Percentiles rank a stretch among this genome's conserved stretches.
phyloP scores from a whole-genome alignment of 352 stramenopile species.

The Phytophthora europaea region DNA sequence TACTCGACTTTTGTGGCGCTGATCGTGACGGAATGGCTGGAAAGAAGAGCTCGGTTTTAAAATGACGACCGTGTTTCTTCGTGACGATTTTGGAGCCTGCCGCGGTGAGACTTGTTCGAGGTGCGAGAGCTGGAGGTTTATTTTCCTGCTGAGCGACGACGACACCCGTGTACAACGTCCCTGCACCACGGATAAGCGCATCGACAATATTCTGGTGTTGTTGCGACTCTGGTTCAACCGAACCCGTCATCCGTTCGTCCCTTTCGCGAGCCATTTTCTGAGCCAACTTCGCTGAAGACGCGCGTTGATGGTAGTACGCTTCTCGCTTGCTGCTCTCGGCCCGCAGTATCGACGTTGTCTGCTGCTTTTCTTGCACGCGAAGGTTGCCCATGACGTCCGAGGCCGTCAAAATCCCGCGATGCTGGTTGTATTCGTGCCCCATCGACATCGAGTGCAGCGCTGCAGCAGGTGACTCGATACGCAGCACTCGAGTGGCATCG shows the following conservation, averaged over 20 bases:
- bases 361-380: slow-evolving; percentile 39
- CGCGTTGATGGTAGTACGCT: slow-evolving; percentile 17
- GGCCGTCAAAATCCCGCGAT: slow-evolving; percentile 17
- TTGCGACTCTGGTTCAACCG: neutral
- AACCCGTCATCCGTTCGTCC: slow-evolving; percentile 20
- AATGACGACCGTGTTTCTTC: slow-evolving; percentile 40
- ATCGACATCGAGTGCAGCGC: slow-evolving; percentile 24
- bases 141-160: slow-evolving; percentile 20
- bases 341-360: slow-evolving; percentile 34
- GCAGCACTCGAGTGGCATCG: slow-evolving; percentile 59
- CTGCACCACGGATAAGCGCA: slow-evolving; percentile 29
- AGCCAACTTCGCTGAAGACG: slow-evolving; percentile 2
- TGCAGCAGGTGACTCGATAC: slow-evolving; percentile 52
- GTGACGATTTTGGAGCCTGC: slow-evolving; percentile 29
- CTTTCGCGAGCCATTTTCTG: slow-evolving; percentile 15
- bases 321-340: slow-evolving; percentile 38
- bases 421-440: slow-evolving; percentile 19
- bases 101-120: slow-evolving; percentile 11
- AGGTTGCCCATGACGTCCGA: slow-evolving; percentile 43
- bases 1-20: slow-evolving; percentile 18
- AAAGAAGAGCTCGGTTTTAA: slow-evolving; percentile 51
- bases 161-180: slow-evolving; percentile 46
- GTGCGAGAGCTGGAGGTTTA: slow-evolving; percentile 1
- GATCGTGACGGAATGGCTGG: slow-evolving; percentile 26
- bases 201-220: slow-evolving; percentile 45